Evolutionary conservation across 805 yeast genomes (phyloP).

Genomic region (Candida peoriensis): DNA sequence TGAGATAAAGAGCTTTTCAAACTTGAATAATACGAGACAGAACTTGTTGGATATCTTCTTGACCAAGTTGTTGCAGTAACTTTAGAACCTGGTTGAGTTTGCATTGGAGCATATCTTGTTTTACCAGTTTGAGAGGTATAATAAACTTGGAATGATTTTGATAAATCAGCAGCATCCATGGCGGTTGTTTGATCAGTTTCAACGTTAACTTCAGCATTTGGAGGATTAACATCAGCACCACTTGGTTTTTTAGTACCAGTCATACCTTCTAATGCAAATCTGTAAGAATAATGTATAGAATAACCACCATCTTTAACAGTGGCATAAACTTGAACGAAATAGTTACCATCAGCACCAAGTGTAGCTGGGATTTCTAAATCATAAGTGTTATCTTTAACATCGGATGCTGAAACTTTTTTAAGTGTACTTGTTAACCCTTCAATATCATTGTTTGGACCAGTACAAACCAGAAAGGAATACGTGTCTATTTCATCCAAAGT

Average conservation of each 20-base stretch:
- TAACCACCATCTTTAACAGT: slow-evolving; percentile 29
- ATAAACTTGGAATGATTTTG: slow-evolving; percentile 56
- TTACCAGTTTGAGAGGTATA: slow-evolving; percentile 77
- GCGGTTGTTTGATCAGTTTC: slow-evolving; percentile 28
- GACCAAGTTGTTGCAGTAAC: slow-evolving; percentile 65
- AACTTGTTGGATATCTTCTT: slow-evolving; percentile 61
- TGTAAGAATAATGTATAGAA: slow-evolving; percentile 60
- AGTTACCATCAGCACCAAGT: slow-evolving; percentile 61
- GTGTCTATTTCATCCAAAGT: slow-evolving; percentile 35
- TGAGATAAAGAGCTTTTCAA: slow-evolving; percentile 27
- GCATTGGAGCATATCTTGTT: slow-evolving; percentile 90
- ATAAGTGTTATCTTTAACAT: slow-evolving; percentile 30
- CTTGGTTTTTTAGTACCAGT: slow-evolving; percentile 47
- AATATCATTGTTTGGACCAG: slow-evolving; percentile 59
- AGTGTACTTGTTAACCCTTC: slow-evolving; percentile 33
- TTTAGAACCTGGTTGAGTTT: slow-evolving; percentile 71
- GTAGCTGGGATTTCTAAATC: slow-evolving; percentile 38
- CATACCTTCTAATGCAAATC: slow-evolving; percentile 70
- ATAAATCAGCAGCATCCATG: slow-evolving; percentile 33
- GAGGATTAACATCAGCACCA: slow-evolving; percentile 25
- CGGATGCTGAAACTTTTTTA: slow-evolving; percentile 23
- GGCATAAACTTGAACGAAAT: slow-evolving; percentile 66
- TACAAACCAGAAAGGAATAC: slow-evolving; percentile 56
- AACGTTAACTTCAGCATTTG: slow-evolving; percentile 31
- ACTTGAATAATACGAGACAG: slow-evolving; percentile 57